A percentile compares a stretch with the other conserved stretches of the same genome.
Evolutionary conservation across 2,329 filamentous ascomycete genomes (phyloP).

Genomic region (Colletotrichum melonis): DNA sequence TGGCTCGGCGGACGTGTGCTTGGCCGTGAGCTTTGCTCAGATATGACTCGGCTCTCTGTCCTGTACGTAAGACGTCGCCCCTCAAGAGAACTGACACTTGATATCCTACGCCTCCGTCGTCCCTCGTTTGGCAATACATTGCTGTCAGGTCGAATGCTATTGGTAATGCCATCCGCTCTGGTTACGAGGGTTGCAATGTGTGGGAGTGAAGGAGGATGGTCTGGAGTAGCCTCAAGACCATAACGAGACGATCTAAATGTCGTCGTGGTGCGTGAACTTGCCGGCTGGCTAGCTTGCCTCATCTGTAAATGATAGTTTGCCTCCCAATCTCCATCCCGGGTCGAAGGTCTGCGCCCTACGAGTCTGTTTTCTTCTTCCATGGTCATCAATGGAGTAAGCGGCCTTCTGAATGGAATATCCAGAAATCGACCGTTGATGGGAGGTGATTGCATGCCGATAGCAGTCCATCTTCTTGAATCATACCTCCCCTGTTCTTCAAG

Average conservation of each 20-base stretch:
- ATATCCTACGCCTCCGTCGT: background rate
- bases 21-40: background rate
- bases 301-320: background rate
- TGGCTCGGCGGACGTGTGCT: constrained; percentile 1
- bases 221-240: background rate
- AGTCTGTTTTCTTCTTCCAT: constrained; percentile 27
- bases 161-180: background rate
- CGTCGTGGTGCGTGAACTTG: background rate
- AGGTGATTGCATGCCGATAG: constrained; percentile 19
- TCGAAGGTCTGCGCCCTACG: background rate
- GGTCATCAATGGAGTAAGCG: constrained; percentile 18
- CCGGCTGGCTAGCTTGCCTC: background rate
- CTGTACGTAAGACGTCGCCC: background rate
- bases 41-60: background rate
- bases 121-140: constrained; percentile 21
- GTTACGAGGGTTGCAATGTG: background rate
- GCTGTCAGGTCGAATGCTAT: constrained; percentile 4
- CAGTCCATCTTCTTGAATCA: constrained; percentile 23
- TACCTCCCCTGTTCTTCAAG: background rate
- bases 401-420: background rate
- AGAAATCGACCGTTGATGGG: background rate
- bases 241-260: background rate
- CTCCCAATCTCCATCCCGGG: background rate
- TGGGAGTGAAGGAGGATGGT: background rate
- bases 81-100: background rate